phyloP scores from a whole-genome alignment of 2,329 filamentous ascomycete species.

The Fusarium temperatum region DNA sequence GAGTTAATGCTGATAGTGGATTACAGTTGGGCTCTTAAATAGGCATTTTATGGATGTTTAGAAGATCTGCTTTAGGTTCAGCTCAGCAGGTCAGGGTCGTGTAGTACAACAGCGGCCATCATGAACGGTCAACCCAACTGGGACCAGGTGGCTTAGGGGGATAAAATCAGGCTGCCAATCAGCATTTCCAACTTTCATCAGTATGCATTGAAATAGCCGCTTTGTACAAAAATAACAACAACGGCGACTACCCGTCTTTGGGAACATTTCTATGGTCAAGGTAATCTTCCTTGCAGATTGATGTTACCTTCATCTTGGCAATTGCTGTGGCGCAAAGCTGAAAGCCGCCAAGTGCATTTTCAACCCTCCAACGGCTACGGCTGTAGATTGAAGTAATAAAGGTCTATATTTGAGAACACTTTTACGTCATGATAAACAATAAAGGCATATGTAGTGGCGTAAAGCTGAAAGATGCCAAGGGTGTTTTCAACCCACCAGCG shows the following conservation, averaged over 20 bases:
- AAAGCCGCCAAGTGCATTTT: too few relatives aligned
- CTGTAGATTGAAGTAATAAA: too few relatives aligned
- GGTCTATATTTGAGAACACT: too few relatives aligned
- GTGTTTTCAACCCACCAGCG: not conserved
- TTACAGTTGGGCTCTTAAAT: not conserved
- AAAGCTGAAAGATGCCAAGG: not conserved
- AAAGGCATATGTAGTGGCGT: too few relatives aligned
- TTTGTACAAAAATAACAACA: not conserved
- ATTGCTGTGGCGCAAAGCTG: too few relatives aligned
- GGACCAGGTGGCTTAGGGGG: not conserved
- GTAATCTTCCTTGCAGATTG: not conserved
- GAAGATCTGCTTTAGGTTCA: not conserved
- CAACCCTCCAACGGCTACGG: too few relatives aligned
- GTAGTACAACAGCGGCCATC: not conserved
- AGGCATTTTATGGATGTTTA: not conserved
- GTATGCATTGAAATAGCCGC: not conserved
- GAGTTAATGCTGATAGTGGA: not conserved
- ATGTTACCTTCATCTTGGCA: not conserved
- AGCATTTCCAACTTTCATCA: not conserved
- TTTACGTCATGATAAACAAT: too few relatives aligned
- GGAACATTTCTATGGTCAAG: not conserved
- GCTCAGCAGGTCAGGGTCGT: not conserved
- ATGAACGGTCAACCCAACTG: not conserved
- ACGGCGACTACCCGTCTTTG: too few relatives aligned
- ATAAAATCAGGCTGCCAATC: not conserved